phyloP scores from a whole-genome alignment of 163 green algal genomes.

The Chloromonas sp. region DNA sequence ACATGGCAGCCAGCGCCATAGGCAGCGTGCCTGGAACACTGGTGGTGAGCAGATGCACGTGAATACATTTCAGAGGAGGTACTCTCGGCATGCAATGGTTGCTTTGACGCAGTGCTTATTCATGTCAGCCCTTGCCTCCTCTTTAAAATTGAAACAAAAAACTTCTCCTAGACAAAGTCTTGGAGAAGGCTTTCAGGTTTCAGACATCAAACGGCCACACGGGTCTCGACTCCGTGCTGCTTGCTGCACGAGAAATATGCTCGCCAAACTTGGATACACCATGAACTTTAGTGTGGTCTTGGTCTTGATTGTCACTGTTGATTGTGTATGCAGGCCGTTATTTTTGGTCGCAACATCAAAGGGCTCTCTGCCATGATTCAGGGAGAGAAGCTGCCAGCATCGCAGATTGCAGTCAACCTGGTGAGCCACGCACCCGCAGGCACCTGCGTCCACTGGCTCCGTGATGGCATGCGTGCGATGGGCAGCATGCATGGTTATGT shows the following conservation, averaged over 20 bases:
- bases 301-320: neutral
- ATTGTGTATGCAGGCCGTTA: neutral
- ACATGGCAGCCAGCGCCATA: constrained; percentile 2
- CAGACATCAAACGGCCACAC: no score
- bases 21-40: neutral
- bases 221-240: no score
- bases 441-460: neutral
- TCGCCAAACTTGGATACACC: no score
- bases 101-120: no score
- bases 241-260: no score
- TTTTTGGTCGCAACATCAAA: constrained; percentile 10
- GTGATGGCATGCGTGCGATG: neutral
- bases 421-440: neutral
- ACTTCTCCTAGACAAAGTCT: no score
- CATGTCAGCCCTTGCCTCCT: no score
- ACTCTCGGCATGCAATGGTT: no score
- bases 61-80: no score
- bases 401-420: constrained; percentile 2
- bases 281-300: neutral
- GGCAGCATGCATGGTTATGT: neutral
- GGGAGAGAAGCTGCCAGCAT: neutral
- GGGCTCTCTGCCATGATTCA: neutral
- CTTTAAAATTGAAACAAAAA: no score
- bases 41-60: neutral
- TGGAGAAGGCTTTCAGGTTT: no score